A percentile compares a stretch with the other conserved stretches of the same genome.
Evolutionary conservation across 192 early-diverging fungal genomes (phyloP).

Genomic region (Umbelopsis isabellina): DNA sequence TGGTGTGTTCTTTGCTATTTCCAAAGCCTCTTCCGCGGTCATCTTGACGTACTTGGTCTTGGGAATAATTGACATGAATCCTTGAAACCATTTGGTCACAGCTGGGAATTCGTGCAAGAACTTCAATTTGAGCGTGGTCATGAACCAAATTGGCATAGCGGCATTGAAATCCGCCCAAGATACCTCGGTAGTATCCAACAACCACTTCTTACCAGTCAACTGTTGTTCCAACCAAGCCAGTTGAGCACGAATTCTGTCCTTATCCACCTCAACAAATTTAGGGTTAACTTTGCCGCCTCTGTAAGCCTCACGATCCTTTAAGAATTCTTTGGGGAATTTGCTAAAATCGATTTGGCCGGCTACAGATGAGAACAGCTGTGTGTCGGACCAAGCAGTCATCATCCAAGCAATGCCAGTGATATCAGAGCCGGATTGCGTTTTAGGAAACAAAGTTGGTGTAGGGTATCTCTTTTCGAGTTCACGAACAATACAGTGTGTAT

Average conservation of each 20-base stretch:
- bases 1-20: constrained; percentile 21
- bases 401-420: constrained; percentile 5
- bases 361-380: constrained; percentile 7
- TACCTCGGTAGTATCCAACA: constrained; percentile 22
- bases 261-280: constrained; percentile 1
- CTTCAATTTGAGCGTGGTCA: not conserved
- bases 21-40: constrained; percentile 31
- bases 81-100: constrained; percentile 7
- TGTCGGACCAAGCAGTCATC: constrained; percentile 16
- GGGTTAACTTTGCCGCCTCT: constrained; percentile 18
- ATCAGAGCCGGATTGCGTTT: constrained; percentile 5
- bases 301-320: constrained; percentile 22
- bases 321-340: constrained; percentile 11
- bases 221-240: constrained; percentile 7
- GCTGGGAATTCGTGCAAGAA: constrained; percentile 20
- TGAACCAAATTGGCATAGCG: constrained; percentile 27
- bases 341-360: constrained; percentile 23
- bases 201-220: constrained; percentile 14
- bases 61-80: not conserved
- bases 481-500: constrained; percentile 29
- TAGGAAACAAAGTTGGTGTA: constrained; percentile 24
- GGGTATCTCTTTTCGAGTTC: constrained; percentile 33
- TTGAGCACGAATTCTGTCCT: constrained; percentile 20
- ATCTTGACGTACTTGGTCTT: not conserved
- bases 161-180: constrained; percentile 29